phyloP scores from a whole-genome alignment of 768 basidiomycete genomes.

The Boletus vermiculosoides region DNA sequence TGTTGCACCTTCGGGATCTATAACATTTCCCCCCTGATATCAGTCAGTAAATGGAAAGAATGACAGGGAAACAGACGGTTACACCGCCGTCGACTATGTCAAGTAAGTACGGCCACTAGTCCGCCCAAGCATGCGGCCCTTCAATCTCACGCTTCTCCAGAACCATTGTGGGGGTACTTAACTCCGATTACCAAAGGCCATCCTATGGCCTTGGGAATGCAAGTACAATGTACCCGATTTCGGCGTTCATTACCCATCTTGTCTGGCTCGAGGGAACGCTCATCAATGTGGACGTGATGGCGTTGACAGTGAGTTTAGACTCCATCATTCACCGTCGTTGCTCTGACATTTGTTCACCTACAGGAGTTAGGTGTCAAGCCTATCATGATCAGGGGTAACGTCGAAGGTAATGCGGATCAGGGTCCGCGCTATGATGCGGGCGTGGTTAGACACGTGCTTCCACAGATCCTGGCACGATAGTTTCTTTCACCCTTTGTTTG shows the following conservation, averaged over 20 bases:
- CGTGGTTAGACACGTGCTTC: constrained; percentile 45
- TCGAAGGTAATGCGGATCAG: constrained; percentile 21
- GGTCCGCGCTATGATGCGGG: constrained; percentile 44
- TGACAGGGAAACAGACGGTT: constrained; percentile 87
- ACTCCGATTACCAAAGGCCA: constrained; percentile 50
- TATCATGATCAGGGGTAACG: constrained; percentile 41
- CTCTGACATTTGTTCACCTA: constrained; percentile 4
- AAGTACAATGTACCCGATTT: constrained; percentile 64
- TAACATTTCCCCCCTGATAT: constrained; percentile 1
- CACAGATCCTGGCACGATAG: constrained; percentile 26
- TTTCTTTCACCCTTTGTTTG: neutral
- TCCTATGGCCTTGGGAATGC: constrained; percentile 59
- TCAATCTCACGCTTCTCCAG: constrained; percentile 36
- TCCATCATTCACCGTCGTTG: neutral
- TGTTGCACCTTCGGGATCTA: neutral
- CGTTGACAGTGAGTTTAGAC: constrained; percentile 53
- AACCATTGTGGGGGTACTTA: constrained; percentile 68
- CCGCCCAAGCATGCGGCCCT: neutral
- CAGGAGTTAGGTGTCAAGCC: constrained; percentile 63
- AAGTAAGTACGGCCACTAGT: constrained; percentile 41
- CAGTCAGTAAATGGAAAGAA: constrained; percentile 78
- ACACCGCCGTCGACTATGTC: constrained; percentile 83
- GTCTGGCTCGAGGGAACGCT: constrained; percentile 67
- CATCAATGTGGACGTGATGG: constrained; percentile 59
- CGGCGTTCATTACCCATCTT: constrained; percentile 83